Base-by-base conservation (phyloP, 2,329 filamentous ascomycete genomes). In the Stachybotrys elegans region DNA sequence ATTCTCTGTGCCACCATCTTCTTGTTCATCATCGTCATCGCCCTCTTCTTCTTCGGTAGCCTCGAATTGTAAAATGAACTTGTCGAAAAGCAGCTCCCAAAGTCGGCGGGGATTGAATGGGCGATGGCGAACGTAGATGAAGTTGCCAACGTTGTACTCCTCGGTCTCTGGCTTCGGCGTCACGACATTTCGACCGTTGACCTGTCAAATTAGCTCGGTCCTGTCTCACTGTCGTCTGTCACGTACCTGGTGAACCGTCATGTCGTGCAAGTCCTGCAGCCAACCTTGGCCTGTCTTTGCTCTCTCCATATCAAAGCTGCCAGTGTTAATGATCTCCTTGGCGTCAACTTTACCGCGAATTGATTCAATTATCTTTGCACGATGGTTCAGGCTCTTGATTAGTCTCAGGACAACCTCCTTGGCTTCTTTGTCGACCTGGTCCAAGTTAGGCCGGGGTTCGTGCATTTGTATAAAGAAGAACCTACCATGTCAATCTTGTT, bases 71-170 rank as follows among this genome's bases (percentile, higher is more conserved):
- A 76, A 58, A 29, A 76, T 72, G 23, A 77, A 77, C 49, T 74
- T 74, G 47, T 75, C 65, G 23, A 71, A 66, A 2, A 76, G 48
- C 17, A 72, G 54, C 0, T 60, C 57, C 62, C 67, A 77, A 0
- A 78, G 62, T 0, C 72, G 57, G 2, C 58, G 58, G 0, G 74
- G 74, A 32, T 77, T 70, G 43, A 78, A 76, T 0, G 80, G 80
- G 1, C 76, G 67, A 7, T 77, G 69, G 0, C 79, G 75, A 1
- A 72, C 69, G 57, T 88, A 88, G 12, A 88, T 79, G 51, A 86
- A 86, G 56, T 79, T 88, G 27, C 79, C 75, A 11, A 88, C 83
- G 7, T 81, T 82, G 55, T 87, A 87, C 69, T 87, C 84, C 43
- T 87, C 71, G 0, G 83, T 87, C 63, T 88, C 84, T 0, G 84